phyloP scores from a whole-genome alignment of 129 eudicot species.

The Gnaphalium uliginosum region DNA sequence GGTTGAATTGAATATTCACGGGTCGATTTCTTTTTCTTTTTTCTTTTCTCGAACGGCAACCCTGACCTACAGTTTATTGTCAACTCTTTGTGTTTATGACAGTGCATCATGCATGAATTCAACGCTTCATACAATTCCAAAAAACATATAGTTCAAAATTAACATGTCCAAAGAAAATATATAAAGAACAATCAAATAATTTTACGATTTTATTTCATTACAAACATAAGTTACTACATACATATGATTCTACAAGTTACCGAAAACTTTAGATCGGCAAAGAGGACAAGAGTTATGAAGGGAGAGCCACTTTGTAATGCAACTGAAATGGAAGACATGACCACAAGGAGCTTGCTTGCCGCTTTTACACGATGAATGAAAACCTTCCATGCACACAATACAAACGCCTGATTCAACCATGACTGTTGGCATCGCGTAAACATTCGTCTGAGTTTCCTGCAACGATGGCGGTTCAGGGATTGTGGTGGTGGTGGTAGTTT shows the following conservation, averaged over 20 bases:
- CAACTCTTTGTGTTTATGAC: too few species aligned
- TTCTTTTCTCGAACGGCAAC: too few species aligned
- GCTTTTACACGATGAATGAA: constrained; percentile 17
- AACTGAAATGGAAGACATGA: constrained; percentile 54
- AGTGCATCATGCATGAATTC: too few species aligned
- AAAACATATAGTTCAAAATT: too few species aligned
- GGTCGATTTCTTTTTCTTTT: too few species aligned
- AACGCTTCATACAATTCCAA: too few species aligned
- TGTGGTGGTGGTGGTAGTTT: constrained; percentile 21
- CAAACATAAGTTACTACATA: constrained; percentile 15
- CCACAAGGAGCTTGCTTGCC: constrained; percentile 50
- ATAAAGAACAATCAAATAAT: too few species aligned
- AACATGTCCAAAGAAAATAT: too few species aligned
- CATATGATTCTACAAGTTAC: not conserved
- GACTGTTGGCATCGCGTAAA: constrained; percentile 23
- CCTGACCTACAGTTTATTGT: too few species aligned
- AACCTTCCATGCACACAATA: constrained; percentile 50
- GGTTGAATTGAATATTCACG: too few species aligned
- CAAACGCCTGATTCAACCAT: constrained; percentile 24
- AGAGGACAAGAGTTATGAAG: constrained; percentile 60
- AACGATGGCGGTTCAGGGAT: not conserved
- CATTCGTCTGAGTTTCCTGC: constrained; percentile 24
- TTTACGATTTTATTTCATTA: too few species aligned
- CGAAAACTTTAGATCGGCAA: constrained; percentile 49
- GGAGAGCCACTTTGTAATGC: constrained; percentile 55